A percentile compares a stretch with the other conserved stretches of the same genome.
Conservation (phyloP, 768 basidiomycete species). For the Suillus weaverae region DNA sequence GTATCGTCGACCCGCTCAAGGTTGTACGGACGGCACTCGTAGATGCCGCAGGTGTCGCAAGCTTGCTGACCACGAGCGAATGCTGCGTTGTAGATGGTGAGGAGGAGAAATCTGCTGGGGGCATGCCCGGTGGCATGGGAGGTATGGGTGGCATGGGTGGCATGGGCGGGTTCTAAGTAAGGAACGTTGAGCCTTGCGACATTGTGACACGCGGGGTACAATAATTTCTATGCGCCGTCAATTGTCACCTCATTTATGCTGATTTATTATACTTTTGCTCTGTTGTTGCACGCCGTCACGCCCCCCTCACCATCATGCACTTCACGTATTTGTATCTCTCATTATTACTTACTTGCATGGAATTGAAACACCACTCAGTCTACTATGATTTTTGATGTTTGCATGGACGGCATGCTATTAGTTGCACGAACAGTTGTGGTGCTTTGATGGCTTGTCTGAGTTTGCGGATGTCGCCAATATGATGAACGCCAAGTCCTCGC, state of each 20-base stretch:
- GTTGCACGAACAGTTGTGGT: no score
- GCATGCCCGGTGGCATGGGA: conserved; percentile 40
- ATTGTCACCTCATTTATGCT: conserved; percentile 2
- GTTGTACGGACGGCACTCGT: conserved; percentile 92
- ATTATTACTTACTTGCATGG: conserved; percentile 4
- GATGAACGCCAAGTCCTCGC: no score
- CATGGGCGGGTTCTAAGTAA: conserved; percentile 53
- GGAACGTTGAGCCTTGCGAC: not conserved
- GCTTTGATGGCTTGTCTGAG: no score
- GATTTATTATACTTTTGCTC: conserved; percentile 13
- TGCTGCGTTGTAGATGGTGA: conserved; percentile 89
- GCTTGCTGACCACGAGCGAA: conserved; percentile 90
- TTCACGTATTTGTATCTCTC: conserved; percentile 7
- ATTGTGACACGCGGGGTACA: not conserved
- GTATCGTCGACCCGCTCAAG: conserved; percentile 95
- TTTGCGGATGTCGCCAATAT: no score
- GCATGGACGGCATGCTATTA: not conserved
- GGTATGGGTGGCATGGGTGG: conserved; percentile 64
- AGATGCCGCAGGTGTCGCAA: conserved; percentile 93
- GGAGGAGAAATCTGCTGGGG: conserved; percentile 66
- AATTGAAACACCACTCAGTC: conserved; percentile 3
- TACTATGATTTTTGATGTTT: not conserved
- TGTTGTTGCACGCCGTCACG: conserved; percentile 15
- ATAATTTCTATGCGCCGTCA: not conserved
- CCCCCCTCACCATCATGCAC: conserved; percentile 11